Evolutionary conservation across 2,329 filamentous ascomycete genomes (phyloP).

Genomic region (Stachybotrys chlorohalonatus): DNA sequence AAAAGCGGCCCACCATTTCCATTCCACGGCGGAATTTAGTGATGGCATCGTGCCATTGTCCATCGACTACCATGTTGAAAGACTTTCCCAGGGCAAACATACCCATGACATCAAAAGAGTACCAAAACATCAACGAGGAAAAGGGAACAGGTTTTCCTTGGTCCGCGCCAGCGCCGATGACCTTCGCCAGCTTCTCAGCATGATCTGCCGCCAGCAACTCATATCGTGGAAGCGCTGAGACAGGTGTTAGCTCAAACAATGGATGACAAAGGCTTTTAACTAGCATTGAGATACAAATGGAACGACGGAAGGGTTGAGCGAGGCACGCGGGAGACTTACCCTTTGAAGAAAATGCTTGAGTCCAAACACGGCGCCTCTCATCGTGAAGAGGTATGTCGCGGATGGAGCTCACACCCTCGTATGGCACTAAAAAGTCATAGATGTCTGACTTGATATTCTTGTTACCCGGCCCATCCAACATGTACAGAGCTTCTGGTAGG

Average conservation of each 20-base stretch:
- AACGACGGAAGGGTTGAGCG: too few species aligned
- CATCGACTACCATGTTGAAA: slow-evolving; percentile 21
- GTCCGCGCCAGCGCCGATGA: too few species aligned
- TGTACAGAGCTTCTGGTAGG: not conserved
- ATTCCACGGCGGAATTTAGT: slow-evolving; percentile 13
- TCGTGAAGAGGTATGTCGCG: slow-evolving; percentile 20
- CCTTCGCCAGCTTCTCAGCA: too few species aligned
- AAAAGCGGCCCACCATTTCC: slow-evolving; percentile 17
- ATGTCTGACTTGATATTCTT: slow-evolving; percentile 20
- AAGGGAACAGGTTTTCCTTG: too few species aligned
- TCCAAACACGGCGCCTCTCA: slow-evolving; percentile 21
- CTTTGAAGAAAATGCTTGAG: too few species aligned
- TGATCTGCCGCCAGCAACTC: too few species aligned
- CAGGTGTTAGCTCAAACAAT: too few species aligned
- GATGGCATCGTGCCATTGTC: slow-evolving; percentile 18
- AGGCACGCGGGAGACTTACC: too few species aligned
- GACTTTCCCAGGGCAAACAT: slow-evolving; percentile 24
- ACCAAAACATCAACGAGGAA: slow-evolving; percentile 8
- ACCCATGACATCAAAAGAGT: slow-evolving; percentile 25
- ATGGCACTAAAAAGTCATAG: slow-evolving; percentile 21
- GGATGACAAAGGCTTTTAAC: too few species aligned
- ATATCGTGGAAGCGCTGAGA: too few species aligned
- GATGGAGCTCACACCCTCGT: slow-evolving; percentile 17
- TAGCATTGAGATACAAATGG: too few species aligned
- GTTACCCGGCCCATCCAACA: not conserved